Evolutionary conservation across 306 rosid genomes (phyloP).

Genomic region (Crataegus laevigata): DNA sequence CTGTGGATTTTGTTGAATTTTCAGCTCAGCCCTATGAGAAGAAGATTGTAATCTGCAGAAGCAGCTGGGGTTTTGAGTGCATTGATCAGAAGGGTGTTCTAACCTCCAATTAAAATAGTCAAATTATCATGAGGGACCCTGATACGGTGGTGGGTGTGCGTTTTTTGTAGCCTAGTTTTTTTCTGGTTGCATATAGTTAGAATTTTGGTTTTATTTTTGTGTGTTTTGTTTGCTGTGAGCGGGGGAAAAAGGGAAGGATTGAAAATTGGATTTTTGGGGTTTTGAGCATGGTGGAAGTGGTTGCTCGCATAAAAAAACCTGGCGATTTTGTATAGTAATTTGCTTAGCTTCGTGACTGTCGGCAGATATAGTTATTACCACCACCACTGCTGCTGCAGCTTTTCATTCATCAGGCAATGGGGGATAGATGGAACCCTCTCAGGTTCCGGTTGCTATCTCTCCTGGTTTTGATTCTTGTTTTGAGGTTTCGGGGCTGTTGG

Average conservation of each 20-base stretch:
- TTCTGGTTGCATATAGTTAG: slow-evolving; percentile 24
- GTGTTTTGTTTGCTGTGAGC: not conserved
- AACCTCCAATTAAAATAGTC: slow-evolving; percentile 11
- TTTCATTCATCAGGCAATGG: slow-evolving; percentile 65
- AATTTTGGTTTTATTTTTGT: slow-evolving; percentile 14
- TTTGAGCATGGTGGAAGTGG: slow-evolving; percentile 33
- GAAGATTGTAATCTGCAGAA: slow-evolving; percentile 14
- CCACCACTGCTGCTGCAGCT: slow-evolving; percentile 21
- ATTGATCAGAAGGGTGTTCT: slow-evolving; percentile 34
- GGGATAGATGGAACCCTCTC: slow-evolving; percentile 48
- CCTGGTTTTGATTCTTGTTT: slow-evolving; percentile 39
- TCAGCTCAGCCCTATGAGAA: slow-evolving; percentile 35
- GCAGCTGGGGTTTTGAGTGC: slow-evolving; percentile 25
- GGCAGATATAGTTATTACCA: slow-evolving; percentile 25
- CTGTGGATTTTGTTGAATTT: slow-evolving; percentile 14
- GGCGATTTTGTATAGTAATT: slow-evolving; percentile 43
- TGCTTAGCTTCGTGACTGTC: slow-evolving; percentile 30
- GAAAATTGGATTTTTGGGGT: not conserved
- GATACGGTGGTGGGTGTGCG: slow-evolving; percentile 27
- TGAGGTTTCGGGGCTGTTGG: slow-evolving; percentile 35
- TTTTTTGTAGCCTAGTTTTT: slow-evolving; percentile 30
- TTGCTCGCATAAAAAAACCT: slow-evolving; percentile 33
- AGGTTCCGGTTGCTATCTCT: slow-evolving; percentile 48
- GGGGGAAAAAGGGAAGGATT: too few relatives aligned
- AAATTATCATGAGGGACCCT: slow-evolving; percentile 57